phyloP scores from a whole-genome alignment of 2,329 filamentous ascomycete genomes.

The Penicillium sp. region DNA sequence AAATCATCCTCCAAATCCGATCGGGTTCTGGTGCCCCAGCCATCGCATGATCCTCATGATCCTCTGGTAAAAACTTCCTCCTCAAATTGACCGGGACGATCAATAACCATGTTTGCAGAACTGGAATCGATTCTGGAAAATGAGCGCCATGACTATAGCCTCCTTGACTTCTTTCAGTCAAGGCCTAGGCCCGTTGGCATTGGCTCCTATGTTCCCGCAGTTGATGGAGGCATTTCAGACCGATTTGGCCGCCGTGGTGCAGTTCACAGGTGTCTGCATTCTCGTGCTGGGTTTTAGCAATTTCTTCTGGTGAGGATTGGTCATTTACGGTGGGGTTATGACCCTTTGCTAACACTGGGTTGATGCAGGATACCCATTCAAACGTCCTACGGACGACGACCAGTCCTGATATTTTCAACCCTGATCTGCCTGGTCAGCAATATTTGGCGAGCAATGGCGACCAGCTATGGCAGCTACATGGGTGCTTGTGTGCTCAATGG shows the following conservation, averaged over 20 bases:
- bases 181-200: constrained; percentile 54
- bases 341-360: background rate
- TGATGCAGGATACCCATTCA: constrained; percentile 53
- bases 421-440: constrained; percentile 53
- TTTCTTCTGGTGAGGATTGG: constrained; percentile 53
- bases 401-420: constrained; percentile 53
- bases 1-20: constrained; percentile 47
- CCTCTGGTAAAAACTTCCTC: constrained; percentile 36
- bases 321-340: background rate
- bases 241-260: constrained; percentile 53
- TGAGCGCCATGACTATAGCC: constrained; percentile 48
- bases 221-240: constrained; percentile 57
- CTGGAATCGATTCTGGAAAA: constrained; percentile 50
- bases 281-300: constrained; percentile 59
- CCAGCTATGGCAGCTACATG: constrained; percentile 62
- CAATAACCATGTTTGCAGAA: constrained; percentile 31
- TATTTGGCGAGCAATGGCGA: constrained; percentile 59
- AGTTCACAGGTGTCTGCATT: constrained; percentile 58
- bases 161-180: constrained; percentile 53
- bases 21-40: constrained; percentile 53
- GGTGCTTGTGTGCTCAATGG: constrained; percentile 62
- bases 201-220: constrained; percentile 60
- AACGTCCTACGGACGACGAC: constrained; percentile 55
- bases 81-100: too few species aligned
- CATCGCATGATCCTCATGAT: constrained; percentile 48